Conservation (phyloP, 2,329 filamentous ascomycete genomes). For the Microsporum ferrugineum region DNA sequence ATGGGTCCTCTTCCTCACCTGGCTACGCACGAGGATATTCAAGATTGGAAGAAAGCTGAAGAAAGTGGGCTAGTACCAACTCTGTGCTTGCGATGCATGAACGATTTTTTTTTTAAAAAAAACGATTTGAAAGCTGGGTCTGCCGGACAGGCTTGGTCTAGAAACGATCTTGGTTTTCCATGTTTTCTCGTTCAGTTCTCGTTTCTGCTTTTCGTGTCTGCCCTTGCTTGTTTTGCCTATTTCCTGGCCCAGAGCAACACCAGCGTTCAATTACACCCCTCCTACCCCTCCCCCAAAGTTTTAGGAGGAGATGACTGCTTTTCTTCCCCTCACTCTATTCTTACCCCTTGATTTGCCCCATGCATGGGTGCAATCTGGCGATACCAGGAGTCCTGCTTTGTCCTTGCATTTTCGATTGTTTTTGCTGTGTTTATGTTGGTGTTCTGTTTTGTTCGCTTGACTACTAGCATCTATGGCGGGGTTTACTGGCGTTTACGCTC, state of each 20-base stretch:
- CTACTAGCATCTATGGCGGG: background rate
- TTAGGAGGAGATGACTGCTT: background rate
- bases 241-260: background rate
- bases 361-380: background rate
- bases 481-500: background rate
- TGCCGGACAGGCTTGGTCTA: background rate
- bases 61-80: conserved; percentile 4
- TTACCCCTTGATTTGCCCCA: background rate
- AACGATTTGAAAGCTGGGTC: background rate
- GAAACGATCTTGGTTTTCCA: background rate
- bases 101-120: background rate
- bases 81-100: background rate
- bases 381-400: background rate
- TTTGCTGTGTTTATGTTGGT: background rate
- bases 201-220: background rate
- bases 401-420: background rate
- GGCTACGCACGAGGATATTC: conserved; percentile 45
- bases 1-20: conserved; percentile 47
- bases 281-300: background rate
- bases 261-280: background rate
- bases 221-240: background rate
- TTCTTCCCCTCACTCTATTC: background rate
- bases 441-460: background rate
- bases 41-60: conserved; percentile 35
- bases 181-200: background rate